Percentiles rank a stretch among this genome's conserved stretches.
These are phyloP conservation scores for Suillus placidus DNA, from an alignment of 768 basidiomycete genomes.

Conservation along the genomic window DNA sequence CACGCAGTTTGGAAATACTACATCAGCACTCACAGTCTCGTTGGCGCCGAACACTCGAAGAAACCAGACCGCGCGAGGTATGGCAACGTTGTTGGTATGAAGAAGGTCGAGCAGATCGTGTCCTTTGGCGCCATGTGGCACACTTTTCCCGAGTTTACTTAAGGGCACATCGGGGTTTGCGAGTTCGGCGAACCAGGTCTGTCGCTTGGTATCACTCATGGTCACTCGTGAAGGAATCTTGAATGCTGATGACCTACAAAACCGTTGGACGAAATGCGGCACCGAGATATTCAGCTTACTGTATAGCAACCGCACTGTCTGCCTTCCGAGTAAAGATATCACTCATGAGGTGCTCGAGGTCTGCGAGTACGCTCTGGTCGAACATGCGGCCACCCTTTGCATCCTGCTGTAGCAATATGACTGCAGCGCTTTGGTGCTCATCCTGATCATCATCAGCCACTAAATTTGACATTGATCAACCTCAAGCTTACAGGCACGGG, in stretches of 20 bases:
- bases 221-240: slow-evolving; percentile 84
- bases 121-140: slow-evolving; percentile 86
- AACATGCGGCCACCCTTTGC: slow-evolving; percentile 48
- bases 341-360: slow-evolving; percentile 75
- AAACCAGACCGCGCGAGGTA: slow-evolving; percentile 86
- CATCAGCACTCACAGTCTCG: slow-evolving; percentile 62
- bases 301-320: slow-evolving; percentile 57
- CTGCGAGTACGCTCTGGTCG: slow-evolving; percentile 52
- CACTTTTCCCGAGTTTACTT: slow-evolving; percentile 79
- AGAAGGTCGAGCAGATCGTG: slow-evolving; percentile 81
- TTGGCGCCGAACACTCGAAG: slow-evolving; percentile 85
- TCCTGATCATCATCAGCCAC: slow-evolving; percentile 21
- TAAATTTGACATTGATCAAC: neutral
- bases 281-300: slow-evolving; percentile 48
- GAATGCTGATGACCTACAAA: slow-evolving; percentile 58
- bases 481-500: slow-evolving; percentile 57
- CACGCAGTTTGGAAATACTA: neutral
- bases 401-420: slow-evolving; percentile 19
- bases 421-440: slow-evolving; percentile 22
- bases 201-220: slow-evolving; percentile 75
- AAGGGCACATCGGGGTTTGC: slow-evolving; percentile 81
- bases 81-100: slow-evolving; percentile 74
- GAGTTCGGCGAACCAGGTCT: slow-evolving; percentile 82
- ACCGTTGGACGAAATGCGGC: slow-evolving; percentile 1
- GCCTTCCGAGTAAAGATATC: slow-evolving; percentile 70